Percentiles rank a stretch among this genome's conserved stretches.
phyloP scores from a whole-genome alignment of 139 green algal genomes.

The Chlamydomonas sphaeroides region DNA sequence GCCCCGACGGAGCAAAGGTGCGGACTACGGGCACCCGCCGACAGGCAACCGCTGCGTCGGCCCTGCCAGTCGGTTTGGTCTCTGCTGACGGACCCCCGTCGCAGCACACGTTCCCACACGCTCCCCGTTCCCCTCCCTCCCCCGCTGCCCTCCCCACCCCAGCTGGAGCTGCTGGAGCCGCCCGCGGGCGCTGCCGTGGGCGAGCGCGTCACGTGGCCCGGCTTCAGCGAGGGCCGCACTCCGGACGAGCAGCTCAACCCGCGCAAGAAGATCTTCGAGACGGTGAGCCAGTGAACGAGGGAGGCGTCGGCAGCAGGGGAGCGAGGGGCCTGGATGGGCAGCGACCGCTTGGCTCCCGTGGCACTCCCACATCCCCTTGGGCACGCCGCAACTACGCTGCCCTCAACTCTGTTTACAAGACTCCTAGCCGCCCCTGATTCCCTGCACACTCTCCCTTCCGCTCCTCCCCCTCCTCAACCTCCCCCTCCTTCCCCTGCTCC shows the following conservation, averaged over 20 bases:
- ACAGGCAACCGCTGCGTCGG: too few species aligned
- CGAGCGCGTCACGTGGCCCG: constrained; percentile 63
- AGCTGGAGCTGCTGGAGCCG: constrained; percentile 58
- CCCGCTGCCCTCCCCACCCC: background rate
- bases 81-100: too few species aligned
- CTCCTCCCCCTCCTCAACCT: background rate
- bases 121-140: too few species aligned
- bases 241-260: constrained; percentile 84
- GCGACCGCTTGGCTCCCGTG: too few species aligned
- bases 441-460: too few species aligned
- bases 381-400: too few species aligned
- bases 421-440: too few species aligned
- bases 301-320: background rate
- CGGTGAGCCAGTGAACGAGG: constrained; percentile 47
- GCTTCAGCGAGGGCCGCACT: background rate
- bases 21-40: too few species aligned
- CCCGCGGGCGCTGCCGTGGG: constrained; percentile 71
- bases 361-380: too few species aligned
- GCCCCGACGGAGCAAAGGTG: constrained; percentile 15
- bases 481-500: background rate
- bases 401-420: too few species aligned
- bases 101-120: too few species aligned
- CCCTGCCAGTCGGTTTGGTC: too few species aligned
- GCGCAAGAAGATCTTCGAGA: constrained; percentile 87
- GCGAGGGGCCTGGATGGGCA: background rate